Evolutionary conservation across 345 rosid species (phyloP).

Genomic region (Chamaenerion angustifolium): DNA sequence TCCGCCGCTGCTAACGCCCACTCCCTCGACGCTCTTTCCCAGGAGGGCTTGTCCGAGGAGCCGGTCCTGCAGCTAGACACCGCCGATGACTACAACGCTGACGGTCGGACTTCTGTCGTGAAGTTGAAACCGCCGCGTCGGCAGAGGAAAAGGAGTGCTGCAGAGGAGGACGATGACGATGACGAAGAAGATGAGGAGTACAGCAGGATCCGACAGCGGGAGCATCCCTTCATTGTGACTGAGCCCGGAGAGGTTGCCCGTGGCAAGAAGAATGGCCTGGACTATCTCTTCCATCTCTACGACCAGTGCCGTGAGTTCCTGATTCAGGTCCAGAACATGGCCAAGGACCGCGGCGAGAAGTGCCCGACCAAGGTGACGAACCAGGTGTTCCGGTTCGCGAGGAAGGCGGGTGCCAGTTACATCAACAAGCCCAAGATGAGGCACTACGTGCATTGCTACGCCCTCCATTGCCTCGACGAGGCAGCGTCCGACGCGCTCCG

Average conservation of each 20-base stretch:
- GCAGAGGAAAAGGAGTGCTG: slow-evolving; percentile 18
- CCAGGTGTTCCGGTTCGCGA: slow-evolving; percentile 89
- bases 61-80: slow-evolving; percentile 57
- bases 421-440: slow-evolving; percentile 99
- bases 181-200: slow-evolving; percentile 5
- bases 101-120: slow-evolving; percentile 4
- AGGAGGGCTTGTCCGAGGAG: slow-evolving; percentile 90
- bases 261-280: slow-evolving; percentile 97
- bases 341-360: slow-evolving; percentile 92
- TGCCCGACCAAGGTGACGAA: slow-evolving; percentile 99
- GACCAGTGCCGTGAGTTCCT: slow-evolving; percentile 96
- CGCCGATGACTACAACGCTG: slow-evolving; percentile 51
- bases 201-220: slow-evolving; percentile 44
- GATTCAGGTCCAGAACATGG: slow-evolving; percentile 79
- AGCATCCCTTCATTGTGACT: slow-evolving; percentile 98
- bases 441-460: slow-evolving; percentile 96
- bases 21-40: slow-evolving; percentile 77
- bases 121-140: not conserved
- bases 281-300: slow-evolving; percentile 93
- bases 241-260: slow-evolving; percentile 99
- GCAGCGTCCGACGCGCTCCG: slow-evolving; percentile 66
- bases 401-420: slow-evolving; percentile 88
- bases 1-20: slow-evolving; percentile 36
- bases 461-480: slow-evolving; percentile 87
- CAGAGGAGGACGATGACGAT: slow-evolving; percentile 18